Percentiles rank a stretch among this genome's conserved stretches.
phyloP scores from a whole-genome alignment of 2,329 filamentous ascomycete genomes.

The Plenodomus biglobosus region DNA sequence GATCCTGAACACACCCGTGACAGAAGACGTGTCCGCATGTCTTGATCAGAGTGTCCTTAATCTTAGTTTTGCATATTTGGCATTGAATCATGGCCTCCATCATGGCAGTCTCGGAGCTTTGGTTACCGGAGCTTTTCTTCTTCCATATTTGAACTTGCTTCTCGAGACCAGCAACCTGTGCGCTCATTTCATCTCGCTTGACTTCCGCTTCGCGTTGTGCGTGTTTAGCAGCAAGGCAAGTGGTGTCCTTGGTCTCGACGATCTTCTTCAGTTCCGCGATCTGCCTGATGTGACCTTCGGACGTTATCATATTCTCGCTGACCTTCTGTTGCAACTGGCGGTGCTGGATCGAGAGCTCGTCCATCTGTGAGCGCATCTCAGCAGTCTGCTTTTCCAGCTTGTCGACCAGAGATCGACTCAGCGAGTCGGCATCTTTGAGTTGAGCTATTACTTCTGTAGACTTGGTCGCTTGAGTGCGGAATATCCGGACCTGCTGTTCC shows the following conservation, averaged over 20 bases:
- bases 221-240: conserved; percentile 64
- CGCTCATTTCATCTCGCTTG: conserved; percentile 78
- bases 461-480: conserved; percentile 82
- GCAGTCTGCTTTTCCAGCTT: conserved; percentile 90
- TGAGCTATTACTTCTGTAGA: conserved; percentile 92
- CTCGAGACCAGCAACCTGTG: conserved; percentile 73
- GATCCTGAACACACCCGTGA: conserved; percentile 83
- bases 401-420: conserved; percentile 71
- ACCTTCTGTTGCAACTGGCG: conserved; percentile 73
- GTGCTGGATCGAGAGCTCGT: conserved; percentile 69
- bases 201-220: conserved; percentile 62
- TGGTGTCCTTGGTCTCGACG: conserved; percentile 74
- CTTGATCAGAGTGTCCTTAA: conserved; percentile 92
- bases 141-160: conserved; percentile 87
- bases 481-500: conserved; percentile 74
- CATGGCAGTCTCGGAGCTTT: conserved; percentile 79
- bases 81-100: conserved; percentile 80
- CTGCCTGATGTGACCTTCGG: conserved; percentile 74
- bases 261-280: conserved; percentile 73
- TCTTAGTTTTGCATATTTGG: conserved; percentile 86
- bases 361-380: conserved; percentile 78
- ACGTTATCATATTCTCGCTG: conserved; percentile 67
- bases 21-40: conserved; percentile 96
- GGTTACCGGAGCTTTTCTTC: conserved; percentile 77
- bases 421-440: conserved; percentile 84